Evolutionary conservation across 306 rosid species (phyloP).

Genomic region (Dalbergia oliveri): DNA sequence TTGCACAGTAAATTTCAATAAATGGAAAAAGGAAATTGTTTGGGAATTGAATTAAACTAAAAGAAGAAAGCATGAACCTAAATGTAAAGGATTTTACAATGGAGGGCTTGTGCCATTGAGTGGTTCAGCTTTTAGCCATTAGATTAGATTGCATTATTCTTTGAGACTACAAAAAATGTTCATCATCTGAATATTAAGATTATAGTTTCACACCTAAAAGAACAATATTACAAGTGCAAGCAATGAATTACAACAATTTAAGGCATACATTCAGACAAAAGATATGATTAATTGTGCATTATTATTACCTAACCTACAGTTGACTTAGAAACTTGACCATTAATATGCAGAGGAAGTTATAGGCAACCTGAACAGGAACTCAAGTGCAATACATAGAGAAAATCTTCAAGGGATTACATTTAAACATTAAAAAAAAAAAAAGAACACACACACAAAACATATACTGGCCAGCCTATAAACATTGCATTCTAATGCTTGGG

Average conservation of each 20-base stretch:
- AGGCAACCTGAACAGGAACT: constrained; percentile 7
- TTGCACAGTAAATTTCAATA: background rate
- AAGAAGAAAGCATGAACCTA: background rate
- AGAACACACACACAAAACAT: background rate
- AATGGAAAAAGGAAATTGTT: constrained; percentile 18
- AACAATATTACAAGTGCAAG: background rate
- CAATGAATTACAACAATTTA: background rate
- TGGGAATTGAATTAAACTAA: background rate
- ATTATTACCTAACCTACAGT: background rate
- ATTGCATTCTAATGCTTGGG: background rate
- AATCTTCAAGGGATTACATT: background rate
- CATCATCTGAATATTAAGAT: background rate
- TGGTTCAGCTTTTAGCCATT: background rate
- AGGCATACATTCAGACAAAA: background rate
- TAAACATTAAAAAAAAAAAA: background rate
- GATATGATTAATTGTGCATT: background rate
- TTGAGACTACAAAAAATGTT: background rate
- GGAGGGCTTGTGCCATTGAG: background rate
- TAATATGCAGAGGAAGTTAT: background rate
- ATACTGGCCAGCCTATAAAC: background rate
- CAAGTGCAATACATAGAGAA: background rate
- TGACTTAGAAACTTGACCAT: background rate
- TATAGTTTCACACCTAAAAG: background rate
- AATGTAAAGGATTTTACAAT: background rate
- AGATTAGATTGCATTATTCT: background rate